A percentile compares a stretch with the other conserved stretches of the same genome.
phyloP scores from a whole-genome alignment of 495 filamentous ascomycete species.

The Diplogelasinospora grovesii region DNA sequence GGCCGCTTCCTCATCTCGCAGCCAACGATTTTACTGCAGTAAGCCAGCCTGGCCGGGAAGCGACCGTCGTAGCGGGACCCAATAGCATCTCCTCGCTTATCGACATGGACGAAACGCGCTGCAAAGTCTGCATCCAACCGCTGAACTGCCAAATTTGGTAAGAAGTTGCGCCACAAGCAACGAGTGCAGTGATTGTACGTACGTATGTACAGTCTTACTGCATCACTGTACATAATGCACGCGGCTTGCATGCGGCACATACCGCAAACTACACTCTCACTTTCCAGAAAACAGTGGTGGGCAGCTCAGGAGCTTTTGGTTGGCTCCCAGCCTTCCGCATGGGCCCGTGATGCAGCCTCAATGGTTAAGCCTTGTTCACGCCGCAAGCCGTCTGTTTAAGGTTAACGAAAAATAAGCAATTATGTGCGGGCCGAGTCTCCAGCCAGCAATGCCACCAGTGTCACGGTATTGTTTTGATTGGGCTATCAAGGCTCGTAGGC shows the following conservation, averaged over 20 bases:
- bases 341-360: constrained; percentile 5
- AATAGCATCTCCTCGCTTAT: constrained; percentile 18
- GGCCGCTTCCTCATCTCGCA: too few species aligned
- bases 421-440: constrained; percentile 5
- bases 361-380: constrained; percentile 2
- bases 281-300: not conserved
- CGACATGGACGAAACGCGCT: not conserved
- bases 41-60: constrained; percentile 2
- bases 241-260: not conserved
- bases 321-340: not conserved
- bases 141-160: too few species aligned
- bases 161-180: not conserved
- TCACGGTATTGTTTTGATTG: not conserved
- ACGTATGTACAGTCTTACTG: not conserved
- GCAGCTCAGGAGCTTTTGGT: constrained; percentile 3
- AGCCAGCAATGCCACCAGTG: not conserved
- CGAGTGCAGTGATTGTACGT: not conserved
- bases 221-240: not conserved
- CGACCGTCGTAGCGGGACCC: constrained; percentile 17
- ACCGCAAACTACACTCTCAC: not conserved
- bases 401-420: constrained; percentile 26
- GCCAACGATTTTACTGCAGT: not conserved
- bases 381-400: constrained; percentile 25
- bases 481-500: too few species aligned
- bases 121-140: not conserved